phyloP scores from a whole-genome alignment of 2,329 filamentous ascomycete genomes.

The Hymenoscyphus infarciens region DNA sequence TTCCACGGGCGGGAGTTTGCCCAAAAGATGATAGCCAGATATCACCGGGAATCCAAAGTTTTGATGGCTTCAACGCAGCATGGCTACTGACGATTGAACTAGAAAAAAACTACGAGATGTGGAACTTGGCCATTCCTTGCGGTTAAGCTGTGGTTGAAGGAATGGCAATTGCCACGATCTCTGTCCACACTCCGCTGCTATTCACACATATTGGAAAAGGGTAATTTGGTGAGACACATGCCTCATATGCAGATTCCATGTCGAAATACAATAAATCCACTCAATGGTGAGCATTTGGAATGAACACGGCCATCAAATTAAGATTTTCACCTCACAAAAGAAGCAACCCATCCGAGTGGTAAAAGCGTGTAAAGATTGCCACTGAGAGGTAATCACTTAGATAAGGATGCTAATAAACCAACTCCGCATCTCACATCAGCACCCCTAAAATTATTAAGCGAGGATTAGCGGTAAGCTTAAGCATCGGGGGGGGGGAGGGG shows the following conservation, averaged over 20 bases:
- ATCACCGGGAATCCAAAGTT: not conserved
- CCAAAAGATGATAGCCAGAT: not conserved
- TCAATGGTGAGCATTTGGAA: too few species aligned
- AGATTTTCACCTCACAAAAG: too few species aligned
- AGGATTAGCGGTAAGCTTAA: not conserved
- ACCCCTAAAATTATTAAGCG: not conserved
- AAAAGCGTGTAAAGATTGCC: too few species aligned
- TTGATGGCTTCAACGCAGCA: too few species aligned
- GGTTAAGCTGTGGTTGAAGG: not conserved
- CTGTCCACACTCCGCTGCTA: not conserved
- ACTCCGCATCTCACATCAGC: not conserved
- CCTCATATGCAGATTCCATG: not conserved
- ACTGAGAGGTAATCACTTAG: too few species aligned
- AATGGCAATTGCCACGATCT: not conserved
- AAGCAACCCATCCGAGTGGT: too few species aligned
- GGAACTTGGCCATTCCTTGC: not conserved
- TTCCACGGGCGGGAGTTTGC: not conserved
- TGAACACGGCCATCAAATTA: too few species aligned
- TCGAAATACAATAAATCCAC: too few species aligned
- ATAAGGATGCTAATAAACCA: too few species aligned
- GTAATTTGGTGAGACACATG: not conserved
- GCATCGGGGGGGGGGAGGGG: too few species aligned
- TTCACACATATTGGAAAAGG: not conserved
- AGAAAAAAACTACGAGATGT: not conserved
- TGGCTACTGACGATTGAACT: too few species aligned